Evolutionary conservation across 2,329 filamentous ascomycete genomes (phyloP), one percentile per base, ranked within the genome.

Genomic region (Alternaria metachromatica): DNA sequence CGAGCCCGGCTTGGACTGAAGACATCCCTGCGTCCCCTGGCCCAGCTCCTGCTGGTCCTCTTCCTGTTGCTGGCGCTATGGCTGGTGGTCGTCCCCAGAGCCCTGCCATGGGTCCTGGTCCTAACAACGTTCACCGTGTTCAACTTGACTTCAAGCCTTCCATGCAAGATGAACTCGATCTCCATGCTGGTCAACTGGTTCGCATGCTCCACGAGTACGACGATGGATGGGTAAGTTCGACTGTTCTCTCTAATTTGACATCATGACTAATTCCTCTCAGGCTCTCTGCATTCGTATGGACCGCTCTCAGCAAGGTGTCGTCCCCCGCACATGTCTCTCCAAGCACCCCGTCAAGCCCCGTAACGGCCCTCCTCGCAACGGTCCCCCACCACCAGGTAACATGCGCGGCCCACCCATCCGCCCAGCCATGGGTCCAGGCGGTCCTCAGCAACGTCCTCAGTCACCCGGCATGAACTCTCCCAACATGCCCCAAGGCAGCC

Each of bases 201-300:
- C 88, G 95, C 68, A 84, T 99, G 68, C 85, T 98, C 56, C 95
- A 98, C 76, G 94, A 97, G 81, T 99, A 98, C 75, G 96, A 99
- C 77, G 96, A 99, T 82, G 96, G 96, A 74, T 99, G 96, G 96
- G 92, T 95, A 87, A 87, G 92, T 86, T 30, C 11, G 6, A 5
- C 20, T 15, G 23, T 41, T 13, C 3, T 20, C 10, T 41, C 49
- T 13, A 2, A n/a, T 9, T 28, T 18, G 3, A 23, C 3, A 1
- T 21, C 0, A 48, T 26, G 44, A 61, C 54, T 59, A 57, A 64
- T 72, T 76, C 62, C 50, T 58, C 55, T 21, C 68, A 94, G 92
- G 93, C 94, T 76, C 92, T 98, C 59, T 97, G 94, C 81, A 92
- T 94, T 71, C 91, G 91, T 69, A 90, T 98, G 73, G 94, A 98